Evolutionary conservation across 352 stramenopile species (phyloP).

Genomic region (Thraustochytrium sp.): DNA sequence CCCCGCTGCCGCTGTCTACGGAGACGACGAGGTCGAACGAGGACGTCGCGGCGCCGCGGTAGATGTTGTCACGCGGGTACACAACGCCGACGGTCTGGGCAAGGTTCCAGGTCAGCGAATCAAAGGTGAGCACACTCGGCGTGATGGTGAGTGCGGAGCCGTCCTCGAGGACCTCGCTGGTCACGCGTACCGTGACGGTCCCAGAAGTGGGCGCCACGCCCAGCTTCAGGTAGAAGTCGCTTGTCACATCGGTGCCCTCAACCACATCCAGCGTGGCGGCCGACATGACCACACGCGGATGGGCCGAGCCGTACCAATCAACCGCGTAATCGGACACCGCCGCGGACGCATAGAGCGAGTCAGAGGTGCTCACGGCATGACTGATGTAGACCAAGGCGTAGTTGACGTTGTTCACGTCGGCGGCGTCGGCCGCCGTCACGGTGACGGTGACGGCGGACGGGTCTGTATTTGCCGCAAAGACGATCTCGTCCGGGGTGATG

Average conservation of each 20-base stretch:
- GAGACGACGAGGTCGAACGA: background rate
- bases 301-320: background rate
- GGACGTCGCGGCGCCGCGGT: background rate
- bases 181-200: background rate
- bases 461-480: background rate
- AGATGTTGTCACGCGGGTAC: conserved; percentile 8
- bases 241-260: background rate
- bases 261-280: background rate
- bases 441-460: background rate
- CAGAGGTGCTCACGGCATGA: background rate
- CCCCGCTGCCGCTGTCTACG: background rate
- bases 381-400: background rate
- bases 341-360: background rate
- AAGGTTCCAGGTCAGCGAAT: background rate
- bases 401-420: background rate
- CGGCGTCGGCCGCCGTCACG: background rate
- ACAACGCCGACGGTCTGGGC: background rate
- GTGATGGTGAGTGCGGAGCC: background rate
- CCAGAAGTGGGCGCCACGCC: background rate
- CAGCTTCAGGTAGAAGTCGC: background rate
- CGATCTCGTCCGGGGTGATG: background rate
- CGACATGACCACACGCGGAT: background rate
- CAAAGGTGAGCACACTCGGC: background rate
- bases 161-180: background rate
- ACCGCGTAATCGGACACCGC: background rate